Conservation (phyloP, 2,329 filamentous ascomycete genomes). For the Blastomyces gilchristii region DNA sequence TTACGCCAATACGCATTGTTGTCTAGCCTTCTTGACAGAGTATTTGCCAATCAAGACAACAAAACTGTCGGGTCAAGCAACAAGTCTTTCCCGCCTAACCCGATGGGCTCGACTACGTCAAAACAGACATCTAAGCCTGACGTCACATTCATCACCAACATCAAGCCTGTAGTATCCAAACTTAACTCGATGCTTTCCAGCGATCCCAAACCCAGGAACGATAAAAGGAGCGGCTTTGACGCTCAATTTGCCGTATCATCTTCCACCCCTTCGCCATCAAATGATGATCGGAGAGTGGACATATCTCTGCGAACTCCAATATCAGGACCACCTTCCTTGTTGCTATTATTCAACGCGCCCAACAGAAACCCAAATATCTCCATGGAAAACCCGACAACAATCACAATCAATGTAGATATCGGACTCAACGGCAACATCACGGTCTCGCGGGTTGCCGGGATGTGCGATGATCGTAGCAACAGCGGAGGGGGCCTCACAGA, state of each 20-base stretch:
- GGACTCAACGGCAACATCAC: conserved; percentile 33
- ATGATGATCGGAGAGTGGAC: conserved; percentile 4
- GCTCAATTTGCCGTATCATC: neutral
- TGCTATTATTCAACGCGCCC: conserved; percentile 12
- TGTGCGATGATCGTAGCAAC: conserved; percentile 20
- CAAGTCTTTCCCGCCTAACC: conserved; percentile 10
- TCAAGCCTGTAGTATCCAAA: conserved; percentile 39
- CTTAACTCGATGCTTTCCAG: conserved; percentile 43
- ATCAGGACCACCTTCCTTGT: conserved; percentile 11
- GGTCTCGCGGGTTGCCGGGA: conserved; percentile 30
- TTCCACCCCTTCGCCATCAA: neutral
- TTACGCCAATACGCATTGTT: conserved; percentile 38
- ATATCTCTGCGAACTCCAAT: conserved; percentile 13
- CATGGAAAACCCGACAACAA: conserved; percentile 17
- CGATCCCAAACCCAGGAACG: neutral
- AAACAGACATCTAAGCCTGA: conserved; percentile 5
- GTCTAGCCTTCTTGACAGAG: conserved; percentile 29
- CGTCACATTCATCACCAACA: conserved; percentile 30
- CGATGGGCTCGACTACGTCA: conserved; percentile 3
- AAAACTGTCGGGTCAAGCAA: conserved; percentile 11
- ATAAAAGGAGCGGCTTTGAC: neutral
- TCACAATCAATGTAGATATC: conserved; percentile 32
- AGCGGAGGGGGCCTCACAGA: conserved; percentile 16
- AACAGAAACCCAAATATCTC: conserved; percentile 10
- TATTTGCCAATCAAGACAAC: conserved; percentile 22